Evolutionary conservation across 495 filamentous ascomycete species (phyloP), one percentile per base, ranked within the genome.

Genomic region (Friedmanniomyces simplex): DNA sequence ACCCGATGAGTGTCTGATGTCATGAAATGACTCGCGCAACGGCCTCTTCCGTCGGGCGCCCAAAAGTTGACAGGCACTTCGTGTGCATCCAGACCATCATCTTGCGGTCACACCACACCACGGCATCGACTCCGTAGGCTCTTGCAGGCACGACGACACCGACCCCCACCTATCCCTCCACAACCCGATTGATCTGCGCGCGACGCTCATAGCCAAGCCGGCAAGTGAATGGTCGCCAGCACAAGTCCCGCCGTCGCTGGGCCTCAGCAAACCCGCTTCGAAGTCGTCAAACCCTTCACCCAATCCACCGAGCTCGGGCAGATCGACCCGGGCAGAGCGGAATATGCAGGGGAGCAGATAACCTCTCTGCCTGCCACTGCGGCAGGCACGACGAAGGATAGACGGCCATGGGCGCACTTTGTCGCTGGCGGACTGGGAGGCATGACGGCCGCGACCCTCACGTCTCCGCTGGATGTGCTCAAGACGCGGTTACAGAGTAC

Each of bases 401-500:
- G 60, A 28, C 91, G 89, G 69, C 86, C 88, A 73, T 91, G 89
- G 83, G 85, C 87, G 57, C 89, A 93, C 76, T 82, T 95, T 55
- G 79, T 95, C 50, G 89, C 89, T 30, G 89, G 89, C 73, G 89
- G 89, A 20, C 71, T 88, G 21, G 90, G 90, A 59, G 90, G 90
- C 56, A 91, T 95, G 86, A 88, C 87, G 18, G 79, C 89, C 13
- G 85, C 89, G 4, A 81, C 84, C n/a, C 72, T 95, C 11, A 96
- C 89, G 0, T 87, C 86, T 3, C 89, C 89, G 6, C 81, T 96
- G 47, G 89, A 96, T 66, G 90, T 96, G 26, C 78, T 96, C 10
- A 93, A 93, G 71, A 95, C 90, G 3, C 80, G 89, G 8, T 77
- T 96, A 2, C 89, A 96, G 69, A 91, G 87, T 63, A 87, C 93